Percentiles rank a stretch among this genome's conserved stretches.
These are phyloP conservation scores for Clarireedia sp. DNA, from an alignment of 2,329 filamentous ascomycete genomes.

Conservation along the genomic window DNA sequence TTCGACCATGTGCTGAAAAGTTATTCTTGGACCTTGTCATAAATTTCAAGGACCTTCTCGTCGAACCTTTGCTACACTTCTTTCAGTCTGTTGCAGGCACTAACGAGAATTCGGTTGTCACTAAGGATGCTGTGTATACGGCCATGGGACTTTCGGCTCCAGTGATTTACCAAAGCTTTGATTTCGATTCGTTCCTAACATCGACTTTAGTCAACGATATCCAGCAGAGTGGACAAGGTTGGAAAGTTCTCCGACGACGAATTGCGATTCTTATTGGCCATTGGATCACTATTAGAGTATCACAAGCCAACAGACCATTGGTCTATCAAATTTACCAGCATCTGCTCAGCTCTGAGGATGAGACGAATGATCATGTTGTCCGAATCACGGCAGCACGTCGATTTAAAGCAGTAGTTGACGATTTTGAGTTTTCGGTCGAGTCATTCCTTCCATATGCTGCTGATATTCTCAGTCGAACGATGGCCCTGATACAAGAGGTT, in stretches of 20 bases:
- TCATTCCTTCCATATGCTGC: constrained; percentile 71
- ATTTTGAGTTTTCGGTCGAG: constrained; percentile 71
- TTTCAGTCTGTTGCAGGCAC: constrained; percentile 70
- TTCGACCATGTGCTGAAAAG: constrained; percentile 87
- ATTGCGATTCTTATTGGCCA: constrained; percentile 84
- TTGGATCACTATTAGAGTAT: constrained; percentile 76
- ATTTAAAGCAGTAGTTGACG: constrained; percentile 71
- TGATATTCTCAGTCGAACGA: constrained; percentile 62
- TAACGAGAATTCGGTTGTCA: constrained; percentile 56
- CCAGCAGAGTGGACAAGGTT: constrained; percentile 52
- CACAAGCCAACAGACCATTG: constrained; percentile 57
- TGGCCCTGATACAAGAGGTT: constrained; percentile 71
- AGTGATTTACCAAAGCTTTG: constrained; percentile 63
- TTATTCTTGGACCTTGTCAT: constrained; percentile 86
- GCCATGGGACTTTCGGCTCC: constrained; percentile 81
- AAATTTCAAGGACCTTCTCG: constrained; percentile 76
- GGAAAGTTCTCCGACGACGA: constrained; percentile 77
- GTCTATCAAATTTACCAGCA: constrained; percentile 88
- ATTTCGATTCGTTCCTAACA: constrained; percentile 75
- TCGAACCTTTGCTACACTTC: constrained; percentile 71
- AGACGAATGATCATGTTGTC: constrained; percentile 83
- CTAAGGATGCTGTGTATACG: constrained; percentile 92
- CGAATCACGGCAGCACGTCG: constrained; percentile 84
- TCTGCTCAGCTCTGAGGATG: constrained; percentile 68
- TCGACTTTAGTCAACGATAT: constrained; percentile 72